Conservation (phyloP, 257 asterid genomes). For the Plantago ovata region DNA sequence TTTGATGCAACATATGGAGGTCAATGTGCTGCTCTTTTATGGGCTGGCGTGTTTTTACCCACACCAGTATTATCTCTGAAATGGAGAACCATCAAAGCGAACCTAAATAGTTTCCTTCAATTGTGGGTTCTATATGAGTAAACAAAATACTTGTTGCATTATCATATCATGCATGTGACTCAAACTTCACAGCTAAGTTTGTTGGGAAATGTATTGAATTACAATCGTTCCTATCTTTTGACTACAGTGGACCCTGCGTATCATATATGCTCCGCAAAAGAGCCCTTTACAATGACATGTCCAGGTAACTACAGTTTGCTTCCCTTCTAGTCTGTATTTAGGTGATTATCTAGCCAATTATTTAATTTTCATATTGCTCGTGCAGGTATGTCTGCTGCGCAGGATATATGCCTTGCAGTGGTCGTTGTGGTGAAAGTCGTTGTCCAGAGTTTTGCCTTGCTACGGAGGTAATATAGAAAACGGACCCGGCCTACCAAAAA, state of each 20-base stretch:
- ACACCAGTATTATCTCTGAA: not conserved
- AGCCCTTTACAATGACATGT: conserved; percentile 98
- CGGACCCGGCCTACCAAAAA: not conserved
- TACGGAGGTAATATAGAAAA: conserved; percentile 66
- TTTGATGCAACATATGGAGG: conserved; percentile 1
- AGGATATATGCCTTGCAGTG: conserved; percentile 99
- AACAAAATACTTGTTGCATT: not conserved
- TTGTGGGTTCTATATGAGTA: not conserved
- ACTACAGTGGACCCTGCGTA: conserved; percentile 85
- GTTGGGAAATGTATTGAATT: not conserved
- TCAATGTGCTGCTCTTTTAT: not conserved
- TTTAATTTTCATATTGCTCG: conserved; percentile 16
- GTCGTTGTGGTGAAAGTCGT: conserved; percentile 95
- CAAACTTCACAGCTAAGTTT: not conserved
- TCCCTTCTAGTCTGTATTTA: conserved; percentile 6
- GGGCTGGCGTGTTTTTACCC: not conserved
- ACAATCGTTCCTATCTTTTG: conserved; percentile 13
- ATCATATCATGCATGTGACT: not conserved
- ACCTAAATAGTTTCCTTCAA: conserved; percentile 2
- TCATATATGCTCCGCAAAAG: conserved; percentile 95
- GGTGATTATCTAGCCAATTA: conserved; percentile 11
- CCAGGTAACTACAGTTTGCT: conserved; percentile 53
- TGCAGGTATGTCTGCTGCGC: conserved; percentile 93
- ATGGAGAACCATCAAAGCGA: not conserved
- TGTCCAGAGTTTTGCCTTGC: conserved; percentile 99